Base-by-base conservation (phyloP, 1,139 yeast genomes). In the Meyerozyma carpophila region DNA sequence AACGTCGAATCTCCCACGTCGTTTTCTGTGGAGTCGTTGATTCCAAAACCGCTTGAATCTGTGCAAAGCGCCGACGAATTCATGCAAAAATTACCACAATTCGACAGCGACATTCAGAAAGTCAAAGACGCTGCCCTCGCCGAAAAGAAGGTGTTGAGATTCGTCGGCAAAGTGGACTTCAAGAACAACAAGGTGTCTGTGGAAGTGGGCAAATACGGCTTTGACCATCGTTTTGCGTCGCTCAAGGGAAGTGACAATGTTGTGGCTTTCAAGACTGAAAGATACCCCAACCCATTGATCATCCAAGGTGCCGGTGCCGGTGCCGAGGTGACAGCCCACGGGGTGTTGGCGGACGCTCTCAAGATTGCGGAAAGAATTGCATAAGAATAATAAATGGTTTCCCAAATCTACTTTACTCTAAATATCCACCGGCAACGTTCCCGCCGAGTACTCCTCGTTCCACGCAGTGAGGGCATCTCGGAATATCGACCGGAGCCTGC, bases 271-370 rank as follows among this genome's bases (percentile, higher is more conserved):
- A 85, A 83, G 63, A 84, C 97, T 31, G 82, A 86, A 57, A 86
- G 98, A 70, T 93, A 93, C 67, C 79, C 86, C 40, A 89, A 88
- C 65, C 98, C 98, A 46, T 77, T 93, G 64, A 85, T 93, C 52
- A 78, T 93, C 54, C 98, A 93, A 75, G 98, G 99, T 66, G 98
- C 98, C 37, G 98, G 96, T 65, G 98, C 98, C 31, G 98, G 98
- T 67, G 96, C 96, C 47, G 98, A 84, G 37, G 98, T 93, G 44
- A 93, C 99, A 44, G 98, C 99, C 48, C 95, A 94, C 64, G 98
- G 98, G 66, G 97, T 94, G 41, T 77, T 93, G 57, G 96, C 95
- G 43, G 98, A 93, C 63, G 82, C 88, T 29, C 79, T 94, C 62
- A 91, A 87, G 73, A 82, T 88, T 54, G 95, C 95, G 38, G 91